Evolutionary conservation across 1,284 basidiomycete genomes (phyloP).

Genomic region (Takashimella tepidaria): DNA sequence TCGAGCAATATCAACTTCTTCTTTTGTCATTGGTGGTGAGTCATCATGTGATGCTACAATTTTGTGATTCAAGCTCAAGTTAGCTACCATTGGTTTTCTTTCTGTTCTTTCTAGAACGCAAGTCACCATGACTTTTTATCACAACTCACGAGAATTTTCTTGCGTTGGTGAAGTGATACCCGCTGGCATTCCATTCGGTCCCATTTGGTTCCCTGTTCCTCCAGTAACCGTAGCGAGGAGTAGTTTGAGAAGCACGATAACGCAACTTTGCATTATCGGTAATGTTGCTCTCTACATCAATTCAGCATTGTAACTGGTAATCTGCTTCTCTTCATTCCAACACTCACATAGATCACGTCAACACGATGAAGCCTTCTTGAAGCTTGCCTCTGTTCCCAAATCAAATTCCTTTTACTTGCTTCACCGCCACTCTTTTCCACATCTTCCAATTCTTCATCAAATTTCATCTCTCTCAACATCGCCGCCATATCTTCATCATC

Average conservation of each 20-base stretch:
- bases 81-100: no score
- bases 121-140: no score
- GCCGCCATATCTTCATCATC: slow-evolving; percentile 47
- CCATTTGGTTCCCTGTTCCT: slow-evolving; percentile 51
- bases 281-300: slow-evolving; percentile 57
- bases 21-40: slow-evolving; percentile 70
- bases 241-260: slow-evolving; percentile 82
- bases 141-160: slow-evolving; percentile 57
- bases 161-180: slow-evolving; percentile 51
- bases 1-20: slow-evolving; percentile 89
- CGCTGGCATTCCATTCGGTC: slow-evolving; percentile 59
- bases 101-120: no score
- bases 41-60: slow-evolving; percentile 6
- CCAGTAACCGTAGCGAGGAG: slow-evolving; percentile 83
- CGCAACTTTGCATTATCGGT: slow-evolving; percentile 76
- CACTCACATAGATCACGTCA: slow-evolving; percentile 81
- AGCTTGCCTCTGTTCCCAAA: slow-evolving; percentile 67
- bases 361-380: slow-evolving; percentile 77
- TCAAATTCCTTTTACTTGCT: slow-evolving; percentile 54
- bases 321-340: not conserved
- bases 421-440: slow-evolving; percentile 50
- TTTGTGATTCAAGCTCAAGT: no score
- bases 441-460: slow-evolving; percentile 55
- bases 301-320: slow-evolving; percentile 1
- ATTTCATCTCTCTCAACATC: slow-evolving; percentile 63